Evolutionary conservation across 768 basidiomycete species (phyloP).

Genomic region (Cyclocybe cylindracea): DNA sequence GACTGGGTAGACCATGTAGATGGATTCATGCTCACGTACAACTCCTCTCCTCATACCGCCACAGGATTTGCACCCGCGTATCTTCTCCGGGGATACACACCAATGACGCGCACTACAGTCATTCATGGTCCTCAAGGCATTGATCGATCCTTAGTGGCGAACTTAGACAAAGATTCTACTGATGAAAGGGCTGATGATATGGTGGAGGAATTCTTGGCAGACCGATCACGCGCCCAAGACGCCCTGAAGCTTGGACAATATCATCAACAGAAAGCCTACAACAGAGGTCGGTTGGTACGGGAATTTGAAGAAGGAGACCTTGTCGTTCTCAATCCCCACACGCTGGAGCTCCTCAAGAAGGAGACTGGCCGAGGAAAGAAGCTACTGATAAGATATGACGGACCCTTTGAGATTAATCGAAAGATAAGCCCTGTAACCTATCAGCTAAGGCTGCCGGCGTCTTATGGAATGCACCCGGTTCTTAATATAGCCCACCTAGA

Average conservation of each 20-base stretch:
- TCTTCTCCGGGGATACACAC: slow-evolving; percentile 25
- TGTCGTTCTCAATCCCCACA: slow-evolving; percentile 26
- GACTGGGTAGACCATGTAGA: slow-evolving; percentile 27
- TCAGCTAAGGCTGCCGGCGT: slow-evolving; percentile 25
- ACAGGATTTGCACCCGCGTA: slow-evolving; percentile 27
- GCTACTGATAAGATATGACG: slow-evolving; percentile 26
- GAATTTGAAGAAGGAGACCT: slow-evolving; percentile 30
- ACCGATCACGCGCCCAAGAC: slow-evolving; percentile 11
- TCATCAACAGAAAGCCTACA: slow-evolving; percentile 14
- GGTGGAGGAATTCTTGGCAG: slow-evolving; percentile 8
- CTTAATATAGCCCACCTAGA: slow-evolving; percentile 34
- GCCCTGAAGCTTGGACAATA: slow-evolving; percentile 11
- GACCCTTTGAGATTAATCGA: slow-evolving; percentile 28
- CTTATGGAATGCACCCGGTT: slow-evolving; percentile 30
- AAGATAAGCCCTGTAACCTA: slow-evolving; percentile 30
- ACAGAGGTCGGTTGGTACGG: slow-evolving; percentile 6
- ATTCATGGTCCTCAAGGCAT: neutral
- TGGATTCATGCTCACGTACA: slow-evolving; percentile 29
- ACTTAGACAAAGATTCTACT: neutral
- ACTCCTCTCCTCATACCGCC: slow-evolving; percentile 25
- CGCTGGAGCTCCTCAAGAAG: slow-evolving; percentile 15
- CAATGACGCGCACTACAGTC: slow-evolving; percentile 12
- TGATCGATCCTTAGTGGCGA: neutral
- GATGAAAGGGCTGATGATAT: slow-evolving; percentile 2
- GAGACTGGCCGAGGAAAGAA: slow-evolving; percentile 28